Percentiles rank a stretch among this genome's conserved stretches.
These are phyloP conservation scores for Dactylellina drechsleri DNA, from an alignment of 2,329 filamentous ascomycete genomes.

Conservation along the genomic window DNA sequence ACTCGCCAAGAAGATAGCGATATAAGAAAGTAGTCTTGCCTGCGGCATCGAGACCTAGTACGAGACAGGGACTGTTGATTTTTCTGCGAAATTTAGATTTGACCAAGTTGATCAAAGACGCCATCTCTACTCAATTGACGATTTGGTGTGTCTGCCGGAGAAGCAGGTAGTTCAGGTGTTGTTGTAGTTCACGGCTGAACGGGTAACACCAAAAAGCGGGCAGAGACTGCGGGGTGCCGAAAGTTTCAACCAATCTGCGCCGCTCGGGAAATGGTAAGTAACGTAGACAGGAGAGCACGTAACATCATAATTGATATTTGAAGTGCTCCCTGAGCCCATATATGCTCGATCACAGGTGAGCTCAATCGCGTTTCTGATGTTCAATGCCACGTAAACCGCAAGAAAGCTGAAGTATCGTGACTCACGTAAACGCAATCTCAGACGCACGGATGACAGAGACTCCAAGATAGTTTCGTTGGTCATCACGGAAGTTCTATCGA, in stretches of 20 bases:
- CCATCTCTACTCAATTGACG: conserved; percentile 17
- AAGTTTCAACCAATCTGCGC: too few species aligned
- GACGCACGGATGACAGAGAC: conserved; percentile 4
- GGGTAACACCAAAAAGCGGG: too few species aligned
- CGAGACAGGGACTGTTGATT: conserved; percentile 30
- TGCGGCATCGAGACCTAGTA: conserved; percentile 45
- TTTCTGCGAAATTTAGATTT: conserved; percentile 12
- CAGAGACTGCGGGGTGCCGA: too few species aligned
- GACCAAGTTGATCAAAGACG: conserved; percentile 29
- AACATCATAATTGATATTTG: too few species aligned
- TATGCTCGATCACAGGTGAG: too few species aligned
- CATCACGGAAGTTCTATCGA: not conserved
- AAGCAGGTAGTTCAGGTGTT: too few species aligned
- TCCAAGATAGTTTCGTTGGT: not conserved
- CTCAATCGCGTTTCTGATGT: too few species aligned
- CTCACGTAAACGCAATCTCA: conserved; percentile 38
- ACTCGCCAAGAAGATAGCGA: conserved; percentile 29
- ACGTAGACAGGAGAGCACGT: too few species aligned
- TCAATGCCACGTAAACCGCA: conserved; percentile 30
- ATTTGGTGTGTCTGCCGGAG: not conserved
- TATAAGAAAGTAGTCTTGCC: conserved; percentile 56
- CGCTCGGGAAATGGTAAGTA: too few species aligned
- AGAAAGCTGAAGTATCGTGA: conserved; percentile 22
- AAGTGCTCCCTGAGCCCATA: too few species aligned
- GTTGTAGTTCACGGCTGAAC: too few species aligned